A percentile compares a stretch with the other conserved stretches of the same genome.
phyloP scores from a whole-genome alignment of 805 yeast species.

The Starmerella davenportii region DNA sequence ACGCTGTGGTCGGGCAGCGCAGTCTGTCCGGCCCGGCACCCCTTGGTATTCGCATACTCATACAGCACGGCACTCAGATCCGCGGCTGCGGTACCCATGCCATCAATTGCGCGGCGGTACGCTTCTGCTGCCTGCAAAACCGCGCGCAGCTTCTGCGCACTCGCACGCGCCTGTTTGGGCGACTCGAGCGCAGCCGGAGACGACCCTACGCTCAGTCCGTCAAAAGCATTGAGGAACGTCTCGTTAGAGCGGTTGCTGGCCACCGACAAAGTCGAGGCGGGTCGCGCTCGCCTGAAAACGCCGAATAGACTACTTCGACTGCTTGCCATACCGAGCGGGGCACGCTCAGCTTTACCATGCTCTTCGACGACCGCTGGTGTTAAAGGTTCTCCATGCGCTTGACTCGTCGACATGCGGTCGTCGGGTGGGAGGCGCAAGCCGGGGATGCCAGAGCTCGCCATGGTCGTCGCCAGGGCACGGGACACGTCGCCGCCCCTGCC shows the following conservation, averaged over 20 bases:
- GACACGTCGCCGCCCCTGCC: too few relatives aligned
- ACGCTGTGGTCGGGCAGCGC: conserved; percentile 19
- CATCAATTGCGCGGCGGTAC: conserved; percentile 31
- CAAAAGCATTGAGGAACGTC: conserved; percentile 12
- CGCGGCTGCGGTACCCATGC: conserved; percentile 42
- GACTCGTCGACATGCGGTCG: too few relatives aligned
- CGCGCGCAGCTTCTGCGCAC: conserved; percentile 21
- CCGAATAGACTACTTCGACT: conserved; percentile 12
- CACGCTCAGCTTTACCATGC: conserved; percentile 4
- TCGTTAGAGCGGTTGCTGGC: conserved; percentile 7
- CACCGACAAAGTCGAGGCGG: conserved; percentile 16
- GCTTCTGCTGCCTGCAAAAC: conserved; percentile 31
- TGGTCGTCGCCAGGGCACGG: too few relatives aligned
- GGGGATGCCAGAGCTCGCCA: too few relatives aligned
- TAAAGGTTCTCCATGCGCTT: too few relatives aligned
- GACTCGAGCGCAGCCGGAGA: conserved; percentile 5
- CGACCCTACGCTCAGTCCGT: conserved; percentile 9
- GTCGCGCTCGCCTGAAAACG: conserved; percentile 13
- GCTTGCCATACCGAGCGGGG: conserved; percentile 2
- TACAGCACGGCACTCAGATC: conserved; percentile 58
- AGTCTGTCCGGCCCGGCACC: conserved; percentile 20
- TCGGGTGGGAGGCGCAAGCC: too few relatives aligned
- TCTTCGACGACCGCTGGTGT: conserved; percentile 2
- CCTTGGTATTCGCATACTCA: conserved; percentile 41
- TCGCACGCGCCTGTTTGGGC: conserved; percentile 10